Base-by-base conservation (phyloP, 73 alveolate species). In the Stentor coeruleus region DNA sequence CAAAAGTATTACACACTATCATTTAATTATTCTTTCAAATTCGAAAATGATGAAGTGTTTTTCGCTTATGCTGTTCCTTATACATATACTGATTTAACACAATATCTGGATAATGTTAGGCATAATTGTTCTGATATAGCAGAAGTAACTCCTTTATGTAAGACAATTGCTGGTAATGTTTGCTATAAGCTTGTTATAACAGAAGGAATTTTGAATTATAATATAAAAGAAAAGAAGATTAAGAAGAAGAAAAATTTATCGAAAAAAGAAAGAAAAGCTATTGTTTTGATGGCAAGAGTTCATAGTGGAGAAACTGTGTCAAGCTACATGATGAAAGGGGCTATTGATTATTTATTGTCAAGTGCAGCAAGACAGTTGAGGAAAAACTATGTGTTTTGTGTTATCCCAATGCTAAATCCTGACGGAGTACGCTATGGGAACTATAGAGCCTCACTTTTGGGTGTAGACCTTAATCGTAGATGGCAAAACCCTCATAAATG, bases 361-460 rank as follows among this genome's bases (percentile, higher is more conserved):
- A 88, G 92, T 15, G 83, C 92, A 38, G 85, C 84, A 35, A 90
- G 89, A 38, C 96, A 96, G 3, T 77, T 96, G 77, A 84, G 98
- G 77, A 97, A 94, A 86, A 82, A 92, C 87, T 94, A 91, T 88
- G 90, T 96, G 49, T 93, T 74, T 75, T 85, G 59, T 76, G 91
- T 98, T 39, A 97, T 98, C 1, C 99, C 99, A 0, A 97, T 98
- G 99, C 91, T 98, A 87, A 98, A 98, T 82, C 99, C 99, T 0
- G 99, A 98, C 83, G 99, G 99, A 3, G 99, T 98, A n/a, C 91
- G 98, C 11, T 97, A 95, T 57, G 99, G 99, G 30, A 96, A 94
- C 88, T 95, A 98, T 39, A 28, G 83, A 2, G 6, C 83, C 26
- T 39, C 74, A 15, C 91, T 98, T 77, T 98, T 99, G 3, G 99